Base-by-base conservation (phyloP, 1,139 yeast genomes). In the Blastobotrys indianensis region DNA sequence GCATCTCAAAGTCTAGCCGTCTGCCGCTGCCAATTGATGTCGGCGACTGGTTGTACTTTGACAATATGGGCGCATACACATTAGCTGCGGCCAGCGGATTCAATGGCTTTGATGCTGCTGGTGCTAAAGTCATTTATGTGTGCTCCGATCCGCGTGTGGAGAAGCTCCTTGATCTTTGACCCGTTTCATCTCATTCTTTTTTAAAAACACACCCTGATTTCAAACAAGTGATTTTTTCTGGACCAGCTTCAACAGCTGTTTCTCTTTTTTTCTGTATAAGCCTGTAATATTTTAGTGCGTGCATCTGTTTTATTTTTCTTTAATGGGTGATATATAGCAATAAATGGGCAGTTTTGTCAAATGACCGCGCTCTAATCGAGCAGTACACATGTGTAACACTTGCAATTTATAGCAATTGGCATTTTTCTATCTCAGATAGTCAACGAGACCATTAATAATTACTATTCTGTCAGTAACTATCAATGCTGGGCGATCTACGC, bases 1-100 rank as follows among this genome's bases (percentile, higher is more conserved):
- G 95, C 64, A 79, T 92, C 49, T 67, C 85, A 25, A 66, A 73
- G 44, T 72, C 70, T 36, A 69, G 78, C 49, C 57, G 58, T 41
- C 71, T 90, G 61, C 72, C 80, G 13, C 73, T 75, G 45, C 78
- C 80, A 41, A 80, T 88, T 42, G 71, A 73, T 36, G 83, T 84
- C 42, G 97, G 97, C 12, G 97, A 92, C 64, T 92, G 97, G 97
- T 66, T 92, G 50, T 86, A 82, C 66, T 90, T 92, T 67, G 75
- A 82, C 39, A 74, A 81, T 54, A 69, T 86, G 52, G 98, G 98
- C 12, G 97, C 98, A n/a, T 92, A 92, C 67, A 90, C 97, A 10
- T 73, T 83, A 32, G 86, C 92, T 37, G 97, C 97, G 7, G 78
- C 94, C 32, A 86, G 96, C 11, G 75, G 80, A 41, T 90, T 90